Evolutionary conservation across 345 rosid species (phyloP).

Genomic region (Microthlaspi erraticum): DNA sequence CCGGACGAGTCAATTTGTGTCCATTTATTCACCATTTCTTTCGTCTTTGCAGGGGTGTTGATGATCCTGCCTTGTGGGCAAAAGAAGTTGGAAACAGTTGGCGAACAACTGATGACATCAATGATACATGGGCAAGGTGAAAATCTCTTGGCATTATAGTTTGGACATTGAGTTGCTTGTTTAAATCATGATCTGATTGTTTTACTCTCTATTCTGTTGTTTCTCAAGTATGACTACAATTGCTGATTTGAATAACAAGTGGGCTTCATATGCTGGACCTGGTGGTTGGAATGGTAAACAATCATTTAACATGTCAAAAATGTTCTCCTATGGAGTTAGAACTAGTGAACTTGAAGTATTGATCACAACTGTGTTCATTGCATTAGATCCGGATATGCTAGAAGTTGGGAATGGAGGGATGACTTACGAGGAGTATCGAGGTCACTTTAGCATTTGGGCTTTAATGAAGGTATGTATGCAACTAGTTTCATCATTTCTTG

Average conservation of each 20-base stretch:
- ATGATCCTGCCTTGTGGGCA: conserved; percentile 97
- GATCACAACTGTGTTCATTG: conserved; percentile 18
- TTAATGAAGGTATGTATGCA: conserved; percentile 84
- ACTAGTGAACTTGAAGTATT: conserved; percentile 8
- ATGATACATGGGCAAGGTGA: conserved; percentile 95
- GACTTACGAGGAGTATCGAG: conserved; percentile 82
- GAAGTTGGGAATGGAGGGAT: conserved; percentile 99
- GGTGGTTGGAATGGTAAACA: conserved; percentile 98
- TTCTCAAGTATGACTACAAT: conserved; percentile 81
- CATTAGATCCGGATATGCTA: conserved; percentile 93
- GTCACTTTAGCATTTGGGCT: conserved; percentile 98
- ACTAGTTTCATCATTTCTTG: conserved; percentile 6
- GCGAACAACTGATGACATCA: conserved; percentile 95
- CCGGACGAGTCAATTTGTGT: not conserved
- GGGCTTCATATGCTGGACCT: conserved; percentile 98
- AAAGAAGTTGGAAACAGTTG: conserved; percentile 94
- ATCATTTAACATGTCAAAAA: conserved; percentile 1
- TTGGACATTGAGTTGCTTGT: conserved; percentile 11
- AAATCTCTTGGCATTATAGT: conserved; percentile 38
- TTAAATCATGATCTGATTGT: conserved; percentile 19
- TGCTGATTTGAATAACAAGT: conserved; percentile 92
- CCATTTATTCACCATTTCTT: not conserved
- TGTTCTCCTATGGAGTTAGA: conserved; percentile 4
- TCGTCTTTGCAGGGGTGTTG: conserved; percentile 70
- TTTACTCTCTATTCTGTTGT: conserved; percentile 24